These are phyloP conservation scores for Melampsora occidentalis DNA, from an alignment of 1,284 basidiomycete genomes.

Conservation along the genomic window DNA sequence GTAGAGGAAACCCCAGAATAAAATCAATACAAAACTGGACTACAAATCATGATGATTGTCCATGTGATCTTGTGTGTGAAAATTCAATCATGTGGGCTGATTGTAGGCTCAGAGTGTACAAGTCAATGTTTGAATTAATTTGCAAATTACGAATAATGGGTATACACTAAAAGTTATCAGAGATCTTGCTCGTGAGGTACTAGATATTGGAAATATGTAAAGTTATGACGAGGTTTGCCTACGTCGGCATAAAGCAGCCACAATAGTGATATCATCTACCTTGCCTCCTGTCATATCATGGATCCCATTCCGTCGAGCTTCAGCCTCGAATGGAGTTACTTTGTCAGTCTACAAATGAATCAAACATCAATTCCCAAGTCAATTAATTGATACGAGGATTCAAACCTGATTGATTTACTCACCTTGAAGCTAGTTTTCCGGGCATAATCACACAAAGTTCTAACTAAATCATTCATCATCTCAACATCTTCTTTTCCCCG, in stretches of 20 bases:
- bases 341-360: background rate
- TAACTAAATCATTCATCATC: background rate
- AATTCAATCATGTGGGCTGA: too few species aligned
- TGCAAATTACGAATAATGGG: too few species aligned
- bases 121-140: too few species aligned
- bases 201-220: too few species aligned
- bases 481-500: conserved; percentile 10
- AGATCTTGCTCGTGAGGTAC: too few species aligned
- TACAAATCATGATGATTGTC: too few species aligned
- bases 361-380: background rate
- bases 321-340: conserved; percentile 31
- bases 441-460: conserved; percentile 8
- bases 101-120: too few species aligned
- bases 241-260: conserved; percentile 3
- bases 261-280: conserved; percentile 33
- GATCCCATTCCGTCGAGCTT: conserved; percentile 28
- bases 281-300: conserved; percentile 39
- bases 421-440: conserved; percentile 29
- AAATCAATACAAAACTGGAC: too few species aligned
- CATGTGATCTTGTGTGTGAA: too few species aligned
- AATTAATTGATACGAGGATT: too few species aligned
- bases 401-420: background rate
- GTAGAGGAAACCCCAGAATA: too few species aligned
- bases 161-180: background rate
- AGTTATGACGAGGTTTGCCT: too few species aligned